phyloP scores from a whole-genome alignment of 2,329 filamentous ascomycete genomes.

The Biscogniauxia mediterranea region DNA sequence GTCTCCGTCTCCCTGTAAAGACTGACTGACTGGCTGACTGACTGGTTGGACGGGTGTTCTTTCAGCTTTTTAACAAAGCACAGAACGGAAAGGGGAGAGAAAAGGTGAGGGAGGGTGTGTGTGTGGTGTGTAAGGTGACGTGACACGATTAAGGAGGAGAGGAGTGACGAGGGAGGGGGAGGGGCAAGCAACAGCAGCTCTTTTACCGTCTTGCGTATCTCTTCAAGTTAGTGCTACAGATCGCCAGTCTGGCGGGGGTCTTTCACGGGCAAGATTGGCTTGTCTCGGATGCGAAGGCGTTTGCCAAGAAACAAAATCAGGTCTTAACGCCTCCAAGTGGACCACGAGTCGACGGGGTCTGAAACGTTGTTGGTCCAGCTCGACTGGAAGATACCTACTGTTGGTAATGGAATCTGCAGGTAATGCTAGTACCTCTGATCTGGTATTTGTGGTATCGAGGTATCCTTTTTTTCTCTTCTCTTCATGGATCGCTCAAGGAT shows the following conservation, averaged over 20 bases:
- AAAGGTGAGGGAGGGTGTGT: neutral
- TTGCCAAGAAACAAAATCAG: slow-evolving; percentile 5
- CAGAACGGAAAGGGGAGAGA: neutral
- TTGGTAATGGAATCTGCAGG: slow-evolving; percentile 1
- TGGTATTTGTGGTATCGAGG: too few relatives aligned
- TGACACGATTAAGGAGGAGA: slow-evolving; percentile 16
- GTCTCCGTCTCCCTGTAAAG: too few relatives aligned
- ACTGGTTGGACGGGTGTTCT: neutral
- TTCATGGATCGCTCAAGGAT: neutral
- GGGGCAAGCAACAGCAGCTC: slow-evolving; percentile 6
- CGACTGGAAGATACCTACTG: neutral
- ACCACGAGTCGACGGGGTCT: slow-evolving; percentile 3
- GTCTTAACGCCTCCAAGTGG: neutral
- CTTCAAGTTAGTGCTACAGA: neutral
- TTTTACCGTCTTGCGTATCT: slow-evolving; percentile 2
- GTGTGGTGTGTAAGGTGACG: slow-evolving; percentile 14
- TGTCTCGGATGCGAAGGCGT: slow-evolving; percentile 12
- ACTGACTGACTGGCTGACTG: too few relatives aligned
- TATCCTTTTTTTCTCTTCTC: too few relatives aligned
- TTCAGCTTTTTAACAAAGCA: slow-evolving; percentile 3
- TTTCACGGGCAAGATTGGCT: slow-evolving; percentile 13
- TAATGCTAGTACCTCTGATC: neutral
- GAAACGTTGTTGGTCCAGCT: slow-evolving; percentile 6
- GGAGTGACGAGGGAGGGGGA: slow-evolving; percentile 12
- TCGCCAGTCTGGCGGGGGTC: slow-evolving; percentile 6